A percentile compares a stretch with the other conserved stretches of the same genome.
Conservation (phyloP, 805 yeast species). For the Starmerella powellii region DNA sequence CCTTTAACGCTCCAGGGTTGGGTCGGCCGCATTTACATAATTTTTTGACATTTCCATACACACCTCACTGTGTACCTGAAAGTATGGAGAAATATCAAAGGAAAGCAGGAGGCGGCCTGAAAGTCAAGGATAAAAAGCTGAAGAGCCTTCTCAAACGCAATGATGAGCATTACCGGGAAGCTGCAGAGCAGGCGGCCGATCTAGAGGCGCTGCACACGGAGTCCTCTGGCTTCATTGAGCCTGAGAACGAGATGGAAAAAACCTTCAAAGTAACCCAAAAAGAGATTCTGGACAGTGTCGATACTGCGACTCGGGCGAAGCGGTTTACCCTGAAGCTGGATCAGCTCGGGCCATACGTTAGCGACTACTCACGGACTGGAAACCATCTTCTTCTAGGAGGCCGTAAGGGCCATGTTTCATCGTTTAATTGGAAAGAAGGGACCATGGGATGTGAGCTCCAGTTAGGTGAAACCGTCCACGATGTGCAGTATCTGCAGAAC, state of each 20-base stretch:
- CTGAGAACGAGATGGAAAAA: slow-evolving; percentile 85
- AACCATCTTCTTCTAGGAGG: slow-evolving; percentile 78
- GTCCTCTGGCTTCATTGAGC: slow-evolving; percentile 74
- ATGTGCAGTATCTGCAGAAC: slow-evolving; percentile 80
- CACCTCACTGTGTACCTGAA: not conserved
- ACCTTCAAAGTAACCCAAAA: slow-evolving; percentile 75
- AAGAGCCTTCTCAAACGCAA: slow-evolving; percentile 38
- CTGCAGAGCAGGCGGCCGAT: slow-evolving; percentile 70
- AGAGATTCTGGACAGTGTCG: slow-evolving; percentile 67
- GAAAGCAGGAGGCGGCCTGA: slow-evolving; percentile 46
- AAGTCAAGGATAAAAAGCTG: slow-evolving; percentile 36
- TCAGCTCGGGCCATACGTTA: slow-evolving; percentile 71
- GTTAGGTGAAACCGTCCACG: slow-evolving; percentile 78
- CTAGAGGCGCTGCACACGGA: slow-evolving; percentile 80
- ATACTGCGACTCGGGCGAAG: slow-evolving; percentile 60
- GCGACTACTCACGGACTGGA: slow-evolving; percentile 81
- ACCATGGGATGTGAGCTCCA: slow-evolving; percentile 67
- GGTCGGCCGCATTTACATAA: too few relatives aligned
- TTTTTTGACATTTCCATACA: not conserved
- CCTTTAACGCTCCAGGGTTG: too few relatives aligned
- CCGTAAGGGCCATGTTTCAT: slow-evolving; percentile 84
- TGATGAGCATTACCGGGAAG: slow-evolving; percentile 63
- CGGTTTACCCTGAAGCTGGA: slow-evolving; percentile 56
- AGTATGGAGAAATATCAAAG: slow-evolving; percentile 22
- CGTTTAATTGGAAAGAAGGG: slow-evolving; percentile 92